These are phyloP conservation scores for Artemisia annua DNA, from an alignment of 129 eudicot species.

Conservation along the genomic window DNA sequence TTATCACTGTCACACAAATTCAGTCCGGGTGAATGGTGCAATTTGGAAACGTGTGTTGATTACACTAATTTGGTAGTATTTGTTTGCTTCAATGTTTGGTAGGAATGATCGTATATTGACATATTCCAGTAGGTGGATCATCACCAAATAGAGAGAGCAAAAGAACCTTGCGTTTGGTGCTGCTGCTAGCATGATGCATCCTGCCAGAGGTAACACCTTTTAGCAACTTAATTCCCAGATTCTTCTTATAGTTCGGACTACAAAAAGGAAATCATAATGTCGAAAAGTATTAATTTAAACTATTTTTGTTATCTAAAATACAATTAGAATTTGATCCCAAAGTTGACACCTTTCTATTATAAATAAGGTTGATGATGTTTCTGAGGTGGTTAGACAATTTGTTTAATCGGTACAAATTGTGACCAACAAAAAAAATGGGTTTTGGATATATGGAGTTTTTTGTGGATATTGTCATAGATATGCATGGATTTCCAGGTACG, in stretches of 20 bases:
- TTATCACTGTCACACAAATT: no score
- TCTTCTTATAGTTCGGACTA: no score
- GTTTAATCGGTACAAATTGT: conserved; percentile 11
- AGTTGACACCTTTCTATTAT: not conserved
- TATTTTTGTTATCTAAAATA: not conserved
- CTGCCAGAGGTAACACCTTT: conserved; percentile 84
- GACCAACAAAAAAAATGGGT: no score
- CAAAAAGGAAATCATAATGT: no score
- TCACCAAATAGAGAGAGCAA: conserved; percentile 85
- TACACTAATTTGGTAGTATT: no score
- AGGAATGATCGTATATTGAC: not conserved
- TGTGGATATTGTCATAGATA: no score
- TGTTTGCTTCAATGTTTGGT: no score
- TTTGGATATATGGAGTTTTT: no score
- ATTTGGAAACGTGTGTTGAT: no score
- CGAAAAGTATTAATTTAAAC: conserved; percentile 33
- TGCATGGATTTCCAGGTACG: no score
- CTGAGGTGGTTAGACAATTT: conserved; percentile 66
- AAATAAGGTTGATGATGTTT: conserved; percentile 65
- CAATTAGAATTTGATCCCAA: not conserved
- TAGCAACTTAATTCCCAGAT: not conserved
- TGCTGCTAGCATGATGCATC: conserved; percentile 99
- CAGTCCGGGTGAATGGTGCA: no score
- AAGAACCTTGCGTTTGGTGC: conserved; percentile 97
- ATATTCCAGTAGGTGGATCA: conserved; percentile 88